A percentile compares a stretch with the other conserved stretches of the same genome.
phyloP scores from a whole-genome alignment of 2,329 filamentous ascomycete species.

The Cryphonectria japonica region DNA sequence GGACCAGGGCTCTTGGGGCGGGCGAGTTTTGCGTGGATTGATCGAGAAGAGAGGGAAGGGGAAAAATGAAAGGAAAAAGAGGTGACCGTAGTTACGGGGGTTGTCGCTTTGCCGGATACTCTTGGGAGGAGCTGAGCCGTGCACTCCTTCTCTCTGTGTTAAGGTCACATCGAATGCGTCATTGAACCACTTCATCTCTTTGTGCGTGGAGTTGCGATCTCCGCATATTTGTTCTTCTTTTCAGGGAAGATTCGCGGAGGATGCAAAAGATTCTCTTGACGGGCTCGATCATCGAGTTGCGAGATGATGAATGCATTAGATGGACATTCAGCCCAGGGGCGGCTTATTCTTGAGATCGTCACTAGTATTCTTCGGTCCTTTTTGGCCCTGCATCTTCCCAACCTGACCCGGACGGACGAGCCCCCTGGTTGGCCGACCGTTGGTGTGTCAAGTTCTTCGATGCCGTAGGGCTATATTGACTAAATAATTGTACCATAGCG shows the following conservation, averaged over 20 bases:
- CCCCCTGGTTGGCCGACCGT: neutral
- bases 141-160: neutral
- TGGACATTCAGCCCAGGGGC: too few species aligned
- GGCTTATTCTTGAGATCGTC: neutral
- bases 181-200: constrained; percentile 17
- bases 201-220: constrained; percentile 14
- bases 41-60: neutral
- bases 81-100: neutral
- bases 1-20: neutral
- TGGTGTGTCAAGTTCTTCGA: neutral
- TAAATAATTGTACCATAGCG: neutral
- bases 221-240: neutral
- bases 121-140: constrained; percentile 4
- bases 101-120: neutral
- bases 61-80: neutral
- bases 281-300: neutral
- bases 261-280: neutral
- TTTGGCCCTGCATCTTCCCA: neutral
- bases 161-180: constrained; percentile 21
- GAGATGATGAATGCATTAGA: neutral
- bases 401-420: neutral
- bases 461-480: neutral
- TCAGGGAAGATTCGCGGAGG: neutral
- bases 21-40: neutral
- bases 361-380: neutral